Conservation (phyloP, 305 asterid species). For the Nicotiana rustica region DNA sequence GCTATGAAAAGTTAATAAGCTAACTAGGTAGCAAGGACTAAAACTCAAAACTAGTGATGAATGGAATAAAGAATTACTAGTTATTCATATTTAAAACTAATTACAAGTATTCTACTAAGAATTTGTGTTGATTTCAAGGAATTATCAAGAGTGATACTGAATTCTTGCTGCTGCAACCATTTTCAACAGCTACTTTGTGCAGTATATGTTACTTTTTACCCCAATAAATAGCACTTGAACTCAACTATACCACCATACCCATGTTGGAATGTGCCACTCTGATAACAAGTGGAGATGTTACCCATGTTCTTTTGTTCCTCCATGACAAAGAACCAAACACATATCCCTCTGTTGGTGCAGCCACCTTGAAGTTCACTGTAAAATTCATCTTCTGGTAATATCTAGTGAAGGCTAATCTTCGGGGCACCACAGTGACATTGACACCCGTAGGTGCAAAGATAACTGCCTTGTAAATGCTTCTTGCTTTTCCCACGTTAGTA, state of each 20-base stretch:
- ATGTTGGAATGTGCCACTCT: slow-evolving; percentile 50
- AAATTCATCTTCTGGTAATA: slow-evolving; percentile 73
- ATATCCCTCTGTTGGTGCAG: slow-evolving; percentile 64
- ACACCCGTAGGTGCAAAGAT: slow-evolving; percentile 71
- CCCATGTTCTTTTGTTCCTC: slow-evolving; percentile 69
- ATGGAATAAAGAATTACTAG: slow-evolving; percentile 23
- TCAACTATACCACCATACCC: slow-evolving; percentile 50
- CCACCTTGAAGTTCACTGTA: slow-evolving; percentile 67
- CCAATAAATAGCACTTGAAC: slow-evolving; percentile 20
- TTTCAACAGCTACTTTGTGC: neutral
- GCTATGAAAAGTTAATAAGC: neutral
- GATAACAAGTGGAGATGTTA: slow-evolving; percentile 73
- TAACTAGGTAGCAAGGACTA: neutral
- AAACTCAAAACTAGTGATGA: neutral
- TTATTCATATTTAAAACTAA: slow-evolving; percentile 11
- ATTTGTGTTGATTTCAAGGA: slow-evolving; percentile 3
- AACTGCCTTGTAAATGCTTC: slow-evolving; percentile 61
- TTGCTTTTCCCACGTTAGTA: slow-evolving; percentile 75
- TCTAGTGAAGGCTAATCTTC: slow-evolving; percentile 54
- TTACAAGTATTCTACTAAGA: slow-evolving; percentile 30
- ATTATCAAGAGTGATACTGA: slow-evolving; percentile 3
- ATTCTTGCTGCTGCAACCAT: slow-evolving; percentile 13
- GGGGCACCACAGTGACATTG: slow-evolving; percentile 71
- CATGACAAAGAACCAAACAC: slow-evolving; percentile 86
- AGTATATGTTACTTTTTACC: neutral